Conservation (phyloP, 176 grass and related monocot species). For the Aegilops tauschii region DNA sequence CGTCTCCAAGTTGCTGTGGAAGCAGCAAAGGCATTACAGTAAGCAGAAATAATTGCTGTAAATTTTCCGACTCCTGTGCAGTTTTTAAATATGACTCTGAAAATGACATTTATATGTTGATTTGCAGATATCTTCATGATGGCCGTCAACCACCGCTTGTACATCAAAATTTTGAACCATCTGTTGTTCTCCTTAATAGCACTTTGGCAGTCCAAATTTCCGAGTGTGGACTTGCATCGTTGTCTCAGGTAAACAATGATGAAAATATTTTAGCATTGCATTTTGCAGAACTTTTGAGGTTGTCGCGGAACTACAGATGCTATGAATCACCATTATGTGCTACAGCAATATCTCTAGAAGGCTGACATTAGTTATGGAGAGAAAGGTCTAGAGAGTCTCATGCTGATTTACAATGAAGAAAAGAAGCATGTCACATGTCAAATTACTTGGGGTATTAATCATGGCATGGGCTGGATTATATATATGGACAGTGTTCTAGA, state of each 20-base stretch:
- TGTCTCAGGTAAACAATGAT: slow-evolving; percentile 63
- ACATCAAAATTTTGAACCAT: slow-evolving; percentile 89
- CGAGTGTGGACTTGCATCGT: slow-evolving; percentile 67
- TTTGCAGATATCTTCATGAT: slow-evolving; percentile 85
- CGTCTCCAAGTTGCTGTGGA: slow-evolving; percentile 73
- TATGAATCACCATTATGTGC: background rate
- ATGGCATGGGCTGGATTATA: background rate
- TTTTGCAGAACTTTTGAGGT: background rate
- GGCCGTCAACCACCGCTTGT: slow-evolving; percentile 64
- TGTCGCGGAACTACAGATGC: background rate
- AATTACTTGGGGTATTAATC: background rate
- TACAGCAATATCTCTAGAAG: background rate
- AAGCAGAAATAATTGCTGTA: slow-evolving; percentile 35
- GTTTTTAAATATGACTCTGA: slow-evolving; percentile 27
- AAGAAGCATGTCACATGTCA: background rate
- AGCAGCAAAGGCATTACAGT: slow-evolving; percentile 92
- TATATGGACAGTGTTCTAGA: background rate
- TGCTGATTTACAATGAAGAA: background rate
- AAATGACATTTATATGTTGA: slow-evolving; percentile 22
- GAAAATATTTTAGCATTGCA: background rate
- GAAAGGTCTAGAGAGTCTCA: background rate
- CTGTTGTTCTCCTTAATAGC: slow-evolving; percentile 72
- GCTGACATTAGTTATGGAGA: background rate
- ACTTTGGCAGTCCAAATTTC: slow-evolving; percentile 69
- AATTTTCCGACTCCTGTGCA: background rate